Conservation (phyloP, 2,329 filamentous ascomycete species). For the Phialophora macrospora region DNA sequence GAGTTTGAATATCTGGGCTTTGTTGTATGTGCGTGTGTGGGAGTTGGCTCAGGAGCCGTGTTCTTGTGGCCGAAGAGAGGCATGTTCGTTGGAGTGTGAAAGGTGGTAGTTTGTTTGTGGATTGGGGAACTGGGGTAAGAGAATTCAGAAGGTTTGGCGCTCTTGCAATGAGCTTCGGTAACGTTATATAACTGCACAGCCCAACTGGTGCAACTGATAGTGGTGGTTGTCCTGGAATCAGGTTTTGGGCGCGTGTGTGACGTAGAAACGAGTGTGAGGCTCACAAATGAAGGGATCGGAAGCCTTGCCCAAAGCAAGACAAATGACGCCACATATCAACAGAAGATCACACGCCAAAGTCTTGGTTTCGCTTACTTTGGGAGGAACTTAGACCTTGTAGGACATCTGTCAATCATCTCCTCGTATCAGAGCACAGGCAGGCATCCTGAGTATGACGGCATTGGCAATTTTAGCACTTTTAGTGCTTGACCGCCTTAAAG, state of each 20-base stretch:
- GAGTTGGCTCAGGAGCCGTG: constrained; percentile 30
- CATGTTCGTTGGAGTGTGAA: constrained; percentile 23
- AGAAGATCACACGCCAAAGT: background rate
- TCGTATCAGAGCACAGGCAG: constrained; percentile 8
- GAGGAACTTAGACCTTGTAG: constrained; percentile 8
- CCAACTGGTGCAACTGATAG: background rate
- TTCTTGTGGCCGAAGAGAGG: constrained; percentile 38
- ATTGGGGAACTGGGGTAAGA: background rate
- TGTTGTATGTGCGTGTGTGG: constrained; percentile 22
- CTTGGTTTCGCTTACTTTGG: constrained; percentile 18
- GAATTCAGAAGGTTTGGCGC: background rate
- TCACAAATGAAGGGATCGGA: constrained; percentile 25
- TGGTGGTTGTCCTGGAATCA: constrained; percentile 16
- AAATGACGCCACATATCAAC: constrained; percentile 31
- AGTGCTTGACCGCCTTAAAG: background rate
- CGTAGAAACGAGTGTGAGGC: constrained; percentile 23
- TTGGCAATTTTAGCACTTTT: constrained; percentile 10
- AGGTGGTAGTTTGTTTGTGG: constrained; percentile 1
- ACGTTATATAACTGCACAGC: constrained; percentile 13
- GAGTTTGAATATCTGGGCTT: constrained; percentile 32
- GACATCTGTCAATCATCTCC: background rate
- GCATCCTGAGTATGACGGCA: constrained; percentile 27
- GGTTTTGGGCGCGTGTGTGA: constrained; percentile 19
- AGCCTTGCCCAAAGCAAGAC: constrained; percentile 22
- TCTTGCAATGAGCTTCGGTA: background rate